Evolutionary conservation across 2,329 filamentous ascomycete genomes (phyloP).

Genomic region (Gremmenia infestans): DNA sequence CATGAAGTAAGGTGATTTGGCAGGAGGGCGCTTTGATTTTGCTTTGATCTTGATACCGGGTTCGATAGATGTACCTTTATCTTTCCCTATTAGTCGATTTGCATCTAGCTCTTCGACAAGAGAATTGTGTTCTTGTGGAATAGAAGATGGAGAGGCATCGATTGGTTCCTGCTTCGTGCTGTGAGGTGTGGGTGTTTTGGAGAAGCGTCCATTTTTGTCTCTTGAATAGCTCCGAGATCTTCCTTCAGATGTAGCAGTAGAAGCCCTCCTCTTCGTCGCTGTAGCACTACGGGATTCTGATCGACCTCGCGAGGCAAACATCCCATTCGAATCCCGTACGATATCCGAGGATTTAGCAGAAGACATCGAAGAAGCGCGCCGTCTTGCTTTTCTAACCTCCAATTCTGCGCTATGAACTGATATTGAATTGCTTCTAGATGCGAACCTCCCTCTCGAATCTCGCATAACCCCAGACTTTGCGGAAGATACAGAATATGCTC

Average conservation of each 20-base stretch:
- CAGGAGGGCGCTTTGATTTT: slow-evolving; percentile 21
- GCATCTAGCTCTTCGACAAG: neutral
- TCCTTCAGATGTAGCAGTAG: neutral
- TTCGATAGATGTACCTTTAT: neutral
- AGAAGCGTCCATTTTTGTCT: neutral
- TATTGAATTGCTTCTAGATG: too few relatives aligned
- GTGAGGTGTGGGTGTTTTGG: neutral
- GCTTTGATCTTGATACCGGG: neutral
- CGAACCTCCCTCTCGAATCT: slow-evolving; percentile 12
- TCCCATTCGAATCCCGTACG: too few relatives aligned
- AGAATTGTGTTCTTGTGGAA: neutral
- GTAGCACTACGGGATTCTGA: neutral
- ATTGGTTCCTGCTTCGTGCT: neutral
- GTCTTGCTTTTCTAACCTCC: too few relatives aligned
- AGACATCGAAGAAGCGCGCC: too few relatives aligned
- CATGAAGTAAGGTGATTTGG: slow-evolving; percentile 31
- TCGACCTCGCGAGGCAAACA: slow-evolving; percentile 1
- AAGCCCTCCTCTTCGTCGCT: neutral
- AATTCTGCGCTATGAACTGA: too few relatives aligned
- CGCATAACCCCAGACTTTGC: neutral
- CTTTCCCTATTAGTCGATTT: neutral
- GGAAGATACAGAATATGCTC: neutral
- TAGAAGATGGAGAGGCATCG: neutral
- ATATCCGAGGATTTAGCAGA: too few relatives aligned
- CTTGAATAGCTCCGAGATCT: neutral